Evolutionary conservation across 2,329 filamentous ascomycete species (phyloP).

Genomic region (Drechmeria coniospora): DNA sequence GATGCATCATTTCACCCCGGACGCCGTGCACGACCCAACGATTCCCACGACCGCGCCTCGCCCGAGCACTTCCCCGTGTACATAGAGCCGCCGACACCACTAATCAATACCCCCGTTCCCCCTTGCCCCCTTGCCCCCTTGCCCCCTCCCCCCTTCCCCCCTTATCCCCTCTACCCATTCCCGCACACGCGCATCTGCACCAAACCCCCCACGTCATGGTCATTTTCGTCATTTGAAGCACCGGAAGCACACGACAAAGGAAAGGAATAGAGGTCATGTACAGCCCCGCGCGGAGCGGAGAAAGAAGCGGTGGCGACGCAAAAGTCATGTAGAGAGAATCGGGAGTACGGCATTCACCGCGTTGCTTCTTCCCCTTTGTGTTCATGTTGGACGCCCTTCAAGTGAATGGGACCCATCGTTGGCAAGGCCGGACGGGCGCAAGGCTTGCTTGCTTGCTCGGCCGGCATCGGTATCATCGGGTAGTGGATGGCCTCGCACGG

Average conservation of each 20-base stretch:
- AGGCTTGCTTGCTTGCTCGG: too few species aligned
- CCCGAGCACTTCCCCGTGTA: constrained; percentile 22
- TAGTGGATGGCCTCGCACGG: too few species aligned
- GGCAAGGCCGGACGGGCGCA: not conserved
- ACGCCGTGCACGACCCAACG: too few species aligned
- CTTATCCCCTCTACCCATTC: too few species aligned
- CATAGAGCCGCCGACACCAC: constrained; percentile 22
- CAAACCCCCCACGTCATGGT: constrained; percentile 2
- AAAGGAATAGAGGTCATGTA: constrained; percentile 29
- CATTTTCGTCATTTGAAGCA: constrained; percentile 12
- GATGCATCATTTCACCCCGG: too few species aligned
- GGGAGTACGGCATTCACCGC: constrained; percentile 19
- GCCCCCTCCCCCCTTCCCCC: too few species aligned
- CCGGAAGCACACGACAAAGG: too few species aligned
- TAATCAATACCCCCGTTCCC: constrained; percentile 20
- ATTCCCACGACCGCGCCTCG: constrained; percentile 23
- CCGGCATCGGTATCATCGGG: too few species aligned
- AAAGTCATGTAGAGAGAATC: constrained; percentile 27
- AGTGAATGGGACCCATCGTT: constrained; percentile 16
- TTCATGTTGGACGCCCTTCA: constrained; percentile 16
- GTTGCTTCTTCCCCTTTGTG: constrained; percentile 7
- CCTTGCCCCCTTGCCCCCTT: too few species aligned
- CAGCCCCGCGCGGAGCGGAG: constrained; percentile 16
- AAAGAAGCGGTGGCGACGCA: constrained; percentile 17
- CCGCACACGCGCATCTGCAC: too few species aligned